Evolutionary conservation across 345 rosid species (phyloP), one percentile per base, ranked within the genome.

Genomic region (Eucalyptus coolabah): DNA sequence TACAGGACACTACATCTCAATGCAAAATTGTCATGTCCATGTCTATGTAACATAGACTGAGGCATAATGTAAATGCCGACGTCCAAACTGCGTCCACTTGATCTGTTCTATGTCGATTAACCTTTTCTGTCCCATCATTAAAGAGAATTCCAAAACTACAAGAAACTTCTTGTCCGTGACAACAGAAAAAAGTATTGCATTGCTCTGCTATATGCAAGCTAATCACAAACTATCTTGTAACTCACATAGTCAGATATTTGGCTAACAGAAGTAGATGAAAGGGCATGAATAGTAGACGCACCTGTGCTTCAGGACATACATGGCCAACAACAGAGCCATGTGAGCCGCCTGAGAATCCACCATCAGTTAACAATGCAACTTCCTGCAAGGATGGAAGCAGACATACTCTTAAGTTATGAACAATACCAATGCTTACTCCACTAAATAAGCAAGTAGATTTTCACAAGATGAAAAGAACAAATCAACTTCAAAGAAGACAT

Each of bases 311-410:
- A 44, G 99, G 99, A 92, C 98, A 95, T 59, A 98, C 88, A 87
- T 98, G 99, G 89, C 99, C 99, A 86, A 97, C 99, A 87, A 98
- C 99, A 91, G 96, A 98, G 53, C 99, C 99, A 87, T 98, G 99
- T 42, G 99, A 98, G 89, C 98, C 98, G 30, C 99, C 99, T 2
- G 99, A 98, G 94, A 98, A 96, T 89, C 99, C 93, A 88, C 99
- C 99, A 90, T 98, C 99, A 9, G 99, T 97, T 87, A 96, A 90
- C 90, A 98, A 90, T 34, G 99, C 99, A 89, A 94, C 95, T n/a
- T 98, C 99, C 99, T 96, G 95, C 92, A 88, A 77, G 72, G 54
- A 56, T 90, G 88, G 51, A 91, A 89, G 23, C 88, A 93, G 83
- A 60, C 67, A 67, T n/a, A 60, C 69, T 47, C 50, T 63, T 63